These are phyloP conservation scores for Auxenochlorella protothecoides DNA, from an alignment of 139 green algal genomes.

Conservation along the genomic window DNA sequence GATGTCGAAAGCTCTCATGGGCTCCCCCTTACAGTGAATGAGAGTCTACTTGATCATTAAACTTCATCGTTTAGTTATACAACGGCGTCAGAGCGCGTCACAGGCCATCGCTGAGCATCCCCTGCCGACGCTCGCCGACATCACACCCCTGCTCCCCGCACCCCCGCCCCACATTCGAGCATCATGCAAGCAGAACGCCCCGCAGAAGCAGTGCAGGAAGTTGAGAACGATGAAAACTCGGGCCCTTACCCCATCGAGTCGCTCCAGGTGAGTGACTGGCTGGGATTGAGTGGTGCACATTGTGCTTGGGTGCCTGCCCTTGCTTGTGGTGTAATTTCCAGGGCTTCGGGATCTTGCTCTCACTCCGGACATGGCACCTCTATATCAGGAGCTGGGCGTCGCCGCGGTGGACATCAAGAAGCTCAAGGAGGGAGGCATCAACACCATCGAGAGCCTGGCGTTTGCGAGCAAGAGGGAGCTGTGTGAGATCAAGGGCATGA, in stretches of 20 bases:
- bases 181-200: too few species aligned
- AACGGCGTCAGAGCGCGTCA: too few species aligned
- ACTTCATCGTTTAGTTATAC: too few species aligned
- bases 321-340: too few species aligned
- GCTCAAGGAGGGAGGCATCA: constrained; percentile 61
- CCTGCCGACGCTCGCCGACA: too few species aligned
- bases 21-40: too few species aligned
- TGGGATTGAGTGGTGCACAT: not conserved
- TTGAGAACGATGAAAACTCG: constrained; percentile 12
- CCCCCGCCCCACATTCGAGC: too few species aligned
- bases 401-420: constrained; percentile 91
- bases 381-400: constrained; percentile 60
- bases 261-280: constrained; percentile 24
- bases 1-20: too few species aligned
- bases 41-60: too few species aligned
- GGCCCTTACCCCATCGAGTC: constrained; percentile 31
- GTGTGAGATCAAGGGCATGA: constrained; percentile 85
- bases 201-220: constrained; percentile 6
- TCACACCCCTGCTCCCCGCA: too few species aligned
- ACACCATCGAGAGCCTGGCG: constrained; percentile 71
- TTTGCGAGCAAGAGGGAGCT: constrained; percentile 76
- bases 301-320: not conserved
- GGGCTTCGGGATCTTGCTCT: too few species aligned
- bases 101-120: too few species aligned
- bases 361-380: not conserved